Evolutionary conservation across 441 rosid genomes (phyloP).

Genomic region (Pelargonium cotyledonis): DNA sequence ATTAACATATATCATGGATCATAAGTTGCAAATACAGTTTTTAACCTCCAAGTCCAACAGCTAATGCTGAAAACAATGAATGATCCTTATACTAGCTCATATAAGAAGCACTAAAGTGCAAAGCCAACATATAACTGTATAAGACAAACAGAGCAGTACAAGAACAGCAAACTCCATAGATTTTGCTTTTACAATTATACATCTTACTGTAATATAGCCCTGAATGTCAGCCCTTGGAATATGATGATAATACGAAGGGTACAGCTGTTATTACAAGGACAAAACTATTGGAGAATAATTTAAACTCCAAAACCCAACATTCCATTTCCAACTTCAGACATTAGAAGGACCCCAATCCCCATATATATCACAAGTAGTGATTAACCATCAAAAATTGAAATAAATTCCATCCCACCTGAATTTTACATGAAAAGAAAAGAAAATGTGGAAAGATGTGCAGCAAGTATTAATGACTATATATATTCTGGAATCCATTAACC

Average conservation of each 20-base stretch:
- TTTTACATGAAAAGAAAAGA: background rate
- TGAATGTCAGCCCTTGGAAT: background rate
- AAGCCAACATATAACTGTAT: background rate
- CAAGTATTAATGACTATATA: background rate
- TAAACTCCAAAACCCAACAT: background rate
- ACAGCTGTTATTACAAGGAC: background rate
- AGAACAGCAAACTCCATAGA: background rate
- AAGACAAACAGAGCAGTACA: background rate
- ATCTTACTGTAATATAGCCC: background rate
- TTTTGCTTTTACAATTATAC: background rate
- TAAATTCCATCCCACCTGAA: background rate
- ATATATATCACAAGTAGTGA: no score
- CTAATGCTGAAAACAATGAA: background rate
- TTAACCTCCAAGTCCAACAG: background rate
- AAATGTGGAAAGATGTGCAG: background rate
- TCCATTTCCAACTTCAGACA: background rate
- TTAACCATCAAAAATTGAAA: no score
- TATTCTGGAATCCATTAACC: background rate
- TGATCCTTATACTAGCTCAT: background rate
- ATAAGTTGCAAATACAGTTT: background rate
- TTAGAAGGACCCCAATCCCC: no score
- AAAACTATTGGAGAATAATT: background rate
- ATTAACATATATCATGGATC: background rate
- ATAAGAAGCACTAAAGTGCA: background rate
- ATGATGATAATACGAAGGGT: background rate